Percentiles rank a stretch among this genome's conserved stretches.
phyloP scores from a whole-genome alignment of 208 protist genomes.

The Trypanosoma vivax region DNA sequence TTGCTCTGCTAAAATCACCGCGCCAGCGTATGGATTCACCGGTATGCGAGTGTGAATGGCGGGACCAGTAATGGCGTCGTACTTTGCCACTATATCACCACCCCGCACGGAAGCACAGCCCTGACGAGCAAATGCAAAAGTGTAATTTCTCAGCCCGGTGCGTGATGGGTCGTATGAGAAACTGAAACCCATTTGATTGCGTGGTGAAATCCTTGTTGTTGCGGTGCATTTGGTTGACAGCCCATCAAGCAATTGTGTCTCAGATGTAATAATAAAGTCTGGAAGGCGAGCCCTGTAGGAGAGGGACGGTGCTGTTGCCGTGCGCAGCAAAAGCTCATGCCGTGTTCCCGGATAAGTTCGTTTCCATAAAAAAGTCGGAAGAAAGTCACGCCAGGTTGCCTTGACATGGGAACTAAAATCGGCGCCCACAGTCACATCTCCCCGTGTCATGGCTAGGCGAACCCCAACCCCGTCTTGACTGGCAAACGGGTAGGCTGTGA shows the following conservation, averaged over 20 bases:
- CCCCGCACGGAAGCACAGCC: slow-evolving; percentile 32
- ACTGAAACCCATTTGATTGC: slow-evolving; percentile 26
- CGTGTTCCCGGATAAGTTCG: background rate
- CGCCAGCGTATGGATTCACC: slow-evolving; percentile 30
- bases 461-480: slow-evolving; percentile 22
- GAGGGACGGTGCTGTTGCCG: slow-evolving; percentile 2
- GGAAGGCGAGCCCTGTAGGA: slow-evolving; percentile 29
- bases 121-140: slow-evolving; percentile 21
- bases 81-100: slow-evolving; percentile 54
- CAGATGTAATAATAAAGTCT: slow-evolving; percentile 25
- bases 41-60: slow-evolving; percentile 47
- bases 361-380: slow-evolving; percentile 27
- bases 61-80: slow-evolving; percentile 36
- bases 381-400: slow-evolving; percentile 27
- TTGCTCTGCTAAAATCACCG: slow-evolving; percentile 42
- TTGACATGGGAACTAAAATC: slow-evolving; percentile 14
- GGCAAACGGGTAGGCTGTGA: slow-evolving; percentile 52
- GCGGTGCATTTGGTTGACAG: slow-evolving; percentile 25
- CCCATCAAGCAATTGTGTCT: slow-evolving; percentile 24
- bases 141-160: slow-evolving; percentile 55
- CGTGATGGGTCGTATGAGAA: slow-evolving; percentile 55
- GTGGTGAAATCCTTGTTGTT: slow-evolving; percentile 28
- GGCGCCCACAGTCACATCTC: slow-evolving; percentile 8
- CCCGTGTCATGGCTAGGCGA: slow-evolving; percentile 26
- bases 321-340: slow-evolving; percentile 19